phyloP scores from a whole-genome alignment of 306 rosid species.

The Gillenia trifoliata region DNA sequence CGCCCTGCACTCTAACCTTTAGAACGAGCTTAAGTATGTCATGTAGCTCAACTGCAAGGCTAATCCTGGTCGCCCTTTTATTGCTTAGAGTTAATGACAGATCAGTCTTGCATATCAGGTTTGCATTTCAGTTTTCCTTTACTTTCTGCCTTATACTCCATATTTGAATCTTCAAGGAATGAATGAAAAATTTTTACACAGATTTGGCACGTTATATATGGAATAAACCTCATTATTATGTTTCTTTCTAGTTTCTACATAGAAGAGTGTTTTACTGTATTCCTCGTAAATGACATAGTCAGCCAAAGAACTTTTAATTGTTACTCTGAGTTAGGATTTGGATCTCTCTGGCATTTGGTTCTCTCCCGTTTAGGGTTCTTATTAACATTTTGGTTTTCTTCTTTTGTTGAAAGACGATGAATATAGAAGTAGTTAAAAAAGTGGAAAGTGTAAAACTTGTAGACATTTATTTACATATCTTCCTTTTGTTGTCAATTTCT shows the following conservation, averaged over 20 bases:
- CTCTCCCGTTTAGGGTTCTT: not conserved
- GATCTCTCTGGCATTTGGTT: not conserved
- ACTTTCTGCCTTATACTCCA: not conserved
- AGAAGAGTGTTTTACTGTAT: not conserved
- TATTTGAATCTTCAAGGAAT: slow-evolving; percentile 11
- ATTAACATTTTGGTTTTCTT: not conserved
- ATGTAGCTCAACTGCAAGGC: not conserved
- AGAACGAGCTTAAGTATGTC: slow-evolving; percentile 16
- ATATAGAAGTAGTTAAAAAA: not conserved
- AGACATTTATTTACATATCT: not conserved
- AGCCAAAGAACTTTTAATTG: not conserved
- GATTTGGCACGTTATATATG: not conserved
- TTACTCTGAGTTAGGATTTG: not conserved
- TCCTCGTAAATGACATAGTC: not conserved
- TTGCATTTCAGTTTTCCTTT: not conserved
- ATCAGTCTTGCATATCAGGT: slow-evolving; percentile 6
- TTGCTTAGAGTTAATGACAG: slow-evolving; percentile 5
- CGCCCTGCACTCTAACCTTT: not conserved
- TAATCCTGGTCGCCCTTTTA: slow-evolving; percentile 1
- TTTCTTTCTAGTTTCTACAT: slow-evolving; percentile 5
- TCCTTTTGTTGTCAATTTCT: not conserved
- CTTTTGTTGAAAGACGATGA: not conserved
- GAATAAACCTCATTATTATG: not conserved
- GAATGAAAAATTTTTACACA: not conserved
- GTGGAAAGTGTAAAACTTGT: not conserved